phyloP scores from a whole-genome alignment of 2,329 filamentous ascomycete species.

The Cercospora sp. region DNA sequence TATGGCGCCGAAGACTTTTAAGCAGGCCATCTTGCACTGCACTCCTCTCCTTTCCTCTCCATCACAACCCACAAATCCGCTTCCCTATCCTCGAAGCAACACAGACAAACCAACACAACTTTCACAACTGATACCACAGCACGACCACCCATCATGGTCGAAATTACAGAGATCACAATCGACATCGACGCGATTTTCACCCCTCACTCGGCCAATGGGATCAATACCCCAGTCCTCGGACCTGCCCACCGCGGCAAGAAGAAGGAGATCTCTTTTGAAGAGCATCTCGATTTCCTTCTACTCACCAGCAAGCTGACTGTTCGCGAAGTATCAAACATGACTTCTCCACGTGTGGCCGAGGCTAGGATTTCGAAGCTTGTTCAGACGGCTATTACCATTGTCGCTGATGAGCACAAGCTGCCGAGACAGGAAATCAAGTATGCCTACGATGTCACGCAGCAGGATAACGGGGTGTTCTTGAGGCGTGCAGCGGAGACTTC shows the following conservation, averaged over 20 bases:
- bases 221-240: not conserved
- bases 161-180: not conserved
- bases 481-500: not conserved
- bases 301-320: not conserved
- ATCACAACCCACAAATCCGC: not conserved
- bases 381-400: not conserved
- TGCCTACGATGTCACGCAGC: not conserved
- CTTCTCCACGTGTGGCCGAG: not conserved
- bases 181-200: not conserved
- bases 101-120: not conserved
- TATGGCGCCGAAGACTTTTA: not conserved
- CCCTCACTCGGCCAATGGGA: not conserved
- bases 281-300: not conserved
- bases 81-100: not conserved
- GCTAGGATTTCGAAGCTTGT: not conserved
- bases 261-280: not conserved
- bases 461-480: not conserved
- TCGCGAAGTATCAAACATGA: not conserved
- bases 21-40: not conserved
- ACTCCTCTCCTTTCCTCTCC: not conserved
- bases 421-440: not conserved
- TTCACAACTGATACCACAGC: not conserved
- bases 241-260: not conserved
- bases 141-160: not conserved
- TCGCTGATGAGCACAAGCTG: not conserved